phyloP scores from a whole-genome alignment of 768 basidiomycete genomes.

The Pulveroboletus frians region DNA sequence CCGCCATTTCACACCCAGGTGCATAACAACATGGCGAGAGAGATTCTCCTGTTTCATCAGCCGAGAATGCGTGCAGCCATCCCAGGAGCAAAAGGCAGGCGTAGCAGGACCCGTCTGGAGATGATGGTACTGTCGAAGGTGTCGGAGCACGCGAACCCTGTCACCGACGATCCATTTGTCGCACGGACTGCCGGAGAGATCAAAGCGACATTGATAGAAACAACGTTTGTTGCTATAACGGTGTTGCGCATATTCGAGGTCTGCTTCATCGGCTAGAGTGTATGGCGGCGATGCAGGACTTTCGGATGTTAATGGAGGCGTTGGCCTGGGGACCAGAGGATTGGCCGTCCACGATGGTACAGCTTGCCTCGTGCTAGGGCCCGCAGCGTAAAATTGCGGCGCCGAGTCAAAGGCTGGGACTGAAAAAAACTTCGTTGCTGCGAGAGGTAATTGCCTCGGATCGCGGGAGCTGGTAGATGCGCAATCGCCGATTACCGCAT shows the following conservation, averaged over 20 bases:
- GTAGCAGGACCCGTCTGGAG: conserved; percentile 13
- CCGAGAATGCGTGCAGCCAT: conserved; percentile 18
- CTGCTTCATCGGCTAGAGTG: conserved; percentile 11
- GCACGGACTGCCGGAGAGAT: conserved; percentile 21
- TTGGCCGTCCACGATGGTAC: not conserved
- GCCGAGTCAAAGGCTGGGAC: not conserved
- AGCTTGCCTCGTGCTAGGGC: not conserved
- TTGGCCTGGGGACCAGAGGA: not conserved
- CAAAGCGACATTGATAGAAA: conserved; percentile 26
- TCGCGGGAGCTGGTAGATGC: not conserved
- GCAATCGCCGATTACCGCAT: not conserved
- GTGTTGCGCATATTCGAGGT: conserved; percentile 20
- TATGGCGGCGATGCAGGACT: not conserved
- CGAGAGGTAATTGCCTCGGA: not conserved
- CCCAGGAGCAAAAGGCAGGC: conserved; percentile 21
- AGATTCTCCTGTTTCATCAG: conserved; percentile 31
- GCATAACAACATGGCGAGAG: conserved; percentile 27
- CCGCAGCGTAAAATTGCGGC: conserved; percentile 1
- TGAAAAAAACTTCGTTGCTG: not conserved
- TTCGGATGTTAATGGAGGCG: not conserved
- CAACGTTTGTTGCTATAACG: conserved; percentile 17
- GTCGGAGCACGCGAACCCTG: conserved; percentile 20
- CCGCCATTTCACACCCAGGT: conserved; percentile 28
- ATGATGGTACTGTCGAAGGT: conserved; percentile 25
- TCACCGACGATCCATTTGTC: conserved; percentile 26